Percentiles rank a stretch among this genome's conserved stretches.
These are phyloP conservation scores for Emergomyces orientalis DNA, from an alignment of 2,329 filamentous ascomycete genomes.

Conservation along the genomic window DNA sequence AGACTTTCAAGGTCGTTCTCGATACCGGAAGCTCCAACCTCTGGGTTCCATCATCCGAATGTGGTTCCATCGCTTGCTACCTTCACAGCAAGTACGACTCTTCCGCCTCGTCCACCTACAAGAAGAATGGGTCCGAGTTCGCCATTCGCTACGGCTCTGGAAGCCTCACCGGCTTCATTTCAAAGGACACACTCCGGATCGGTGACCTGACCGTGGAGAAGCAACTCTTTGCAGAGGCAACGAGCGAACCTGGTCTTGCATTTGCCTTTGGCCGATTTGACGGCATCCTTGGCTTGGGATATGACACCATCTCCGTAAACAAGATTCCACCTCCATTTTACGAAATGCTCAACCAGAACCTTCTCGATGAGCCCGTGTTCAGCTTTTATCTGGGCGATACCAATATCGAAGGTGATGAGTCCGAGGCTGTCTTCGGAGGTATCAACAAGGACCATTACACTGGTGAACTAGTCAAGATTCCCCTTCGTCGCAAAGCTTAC, in stretches of 20 bases:
- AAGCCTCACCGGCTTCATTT: slow-evolving; percentile 86
- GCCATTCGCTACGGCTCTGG: slow-evolving; percentile 94
- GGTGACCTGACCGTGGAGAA: slow-evolving; percentile 80
- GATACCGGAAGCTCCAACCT: slow-evolving; percentile 98
- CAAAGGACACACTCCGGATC: slow-evolving; percentile 75
- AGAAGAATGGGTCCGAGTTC: slow-evolving; percentile 86
- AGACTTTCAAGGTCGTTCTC: slow-evolving; percentile 95
- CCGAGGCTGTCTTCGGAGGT: slow-evolving; percentile 84
- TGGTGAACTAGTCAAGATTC: slow-evolving; percentile 85
- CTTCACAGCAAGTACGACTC: slow-evolving; percentile 96
- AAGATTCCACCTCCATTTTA: slow-evolving; percentile 91
- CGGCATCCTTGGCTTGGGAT: slow-evolving; percentile 89
- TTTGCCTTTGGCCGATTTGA: slow-evolving; percentile 98
- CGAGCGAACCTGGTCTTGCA: slow-evolving; percentile 86
- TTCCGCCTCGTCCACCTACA: slow-evolving; percentile 76
- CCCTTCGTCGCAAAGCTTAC: slow-evolving; percentile 95
- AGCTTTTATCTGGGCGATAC: slow-evolving; percentile 86
- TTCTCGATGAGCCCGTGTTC: slow-evolving; percentile 87
- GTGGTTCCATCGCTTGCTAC: slow-evolving; percentile 94
- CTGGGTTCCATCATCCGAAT: slow-evolving; percentile 88
- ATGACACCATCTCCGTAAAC: slow-evolving; percentile 96
- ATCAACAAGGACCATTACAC: slow-evolving; percentile 71
- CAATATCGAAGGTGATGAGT: slow-evolving; percentile 61
- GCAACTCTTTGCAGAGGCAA: slow-evolving; percentile 95
- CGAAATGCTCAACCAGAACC: slow-evolving; percentile 81